Evolutionary conservation across 2,329 filamentous ascomycete genomes (phyloP), one percentile per base, ranked within the genome.

Genomic region (Ceratocystis cubensis): DNA sequence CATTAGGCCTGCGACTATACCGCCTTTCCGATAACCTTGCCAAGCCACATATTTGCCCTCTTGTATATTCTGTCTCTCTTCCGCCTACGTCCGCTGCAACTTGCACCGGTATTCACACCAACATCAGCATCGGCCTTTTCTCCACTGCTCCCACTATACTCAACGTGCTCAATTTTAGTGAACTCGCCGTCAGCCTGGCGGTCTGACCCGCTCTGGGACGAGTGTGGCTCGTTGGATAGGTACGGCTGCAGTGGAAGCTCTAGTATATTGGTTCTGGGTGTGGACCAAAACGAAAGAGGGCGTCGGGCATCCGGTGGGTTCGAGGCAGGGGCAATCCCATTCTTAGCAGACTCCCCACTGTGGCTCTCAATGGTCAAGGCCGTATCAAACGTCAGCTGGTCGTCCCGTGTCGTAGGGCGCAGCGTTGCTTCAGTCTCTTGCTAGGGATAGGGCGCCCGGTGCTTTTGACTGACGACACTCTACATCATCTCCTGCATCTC

Each of bases 401-500:
- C 62, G 22, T 66, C 62, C 7, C 67, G 66, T 37, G 66, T 64
- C 41, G 17, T 48, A 25, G 56, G 50, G 48, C 69, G 68, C 41
- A 69, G 62, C 30, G 74, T 75, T 46, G 72, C 67, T 33, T 71
- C 69, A 5, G 73, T 75, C 59, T 76, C 70, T 20, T 72, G 61
- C 56, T 76, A 73, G 37, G 72, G 66, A 68, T 77, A 77, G 45
- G 74, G 75, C 66, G 69, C 71, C 67, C 65, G 65, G 28, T 72
- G 69, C 66, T 69, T 69, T 69, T 72, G 70, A 71, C 74, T 75
- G 71, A 76, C 75, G 77, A 75, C 75, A 70, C 74, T 72, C 77
- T 79, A 79, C 72, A 76, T 74, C 78, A 79, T 78, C 72, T 79
- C 76, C 70, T 74, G 73, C 72, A 79, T 74, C 72, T 79, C 77